Base-by-base conservation (phyloP, 768 basidiomycete species). In the Rhodotorula kratochvilovae region DNA sequence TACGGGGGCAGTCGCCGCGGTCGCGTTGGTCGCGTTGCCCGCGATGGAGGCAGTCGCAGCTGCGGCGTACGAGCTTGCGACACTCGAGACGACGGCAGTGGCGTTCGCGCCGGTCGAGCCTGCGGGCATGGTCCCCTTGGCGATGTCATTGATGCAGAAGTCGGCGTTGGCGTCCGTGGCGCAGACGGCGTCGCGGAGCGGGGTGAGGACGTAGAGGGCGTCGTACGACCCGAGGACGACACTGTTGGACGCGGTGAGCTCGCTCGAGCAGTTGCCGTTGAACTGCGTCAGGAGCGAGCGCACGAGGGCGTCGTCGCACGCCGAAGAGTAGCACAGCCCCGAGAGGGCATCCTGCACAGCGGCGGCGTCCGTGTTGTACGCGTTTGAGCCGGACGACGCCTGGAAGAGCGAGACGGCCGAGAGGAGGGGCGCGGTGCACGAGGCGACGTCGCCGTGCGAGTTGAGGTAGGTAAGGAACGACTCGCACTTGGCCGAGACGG, bases 101-200 rank as follows among this genome's bases (percentile, higher is more conserved):
- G 57, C 53, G 51, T 61, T 63, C 56, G 66, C 35, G 75, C 76
- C 79, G 50, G 43, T 42, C 15, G 39, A 33, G 23, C 46, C 77
- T 25, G 80, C 74, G 59, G 75, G 75, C 67, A 76, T 73, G 35
- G 73, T 46, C 64, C 81, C 79, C 33, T 81, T 73, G 54, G 82
- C 80, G 45, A 86, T 81, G 42, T 85, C 76, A 66, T 84, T 80
- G 39, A 86, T 85, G 78, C 95, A 98, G 81, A 85, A 96, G 35
- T 77, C 78, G 50, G 83, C 81, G 43, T 86, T 88, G 58, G 87
- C 86, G 77, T 89, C 86, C 84, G 90, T 90, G 57, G 88, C 75
- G 82, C 94, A 97, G 42, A 91, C 78, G 36, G 92, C 88, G 12
- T 79, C 74, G 71, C 81, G 82, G 78, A 95, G 79, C 15, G 93